Base-by-base conservation (phyloP, 768 basidiomycete genomes). In the Leucosporidium creatinivorum region DNA sequence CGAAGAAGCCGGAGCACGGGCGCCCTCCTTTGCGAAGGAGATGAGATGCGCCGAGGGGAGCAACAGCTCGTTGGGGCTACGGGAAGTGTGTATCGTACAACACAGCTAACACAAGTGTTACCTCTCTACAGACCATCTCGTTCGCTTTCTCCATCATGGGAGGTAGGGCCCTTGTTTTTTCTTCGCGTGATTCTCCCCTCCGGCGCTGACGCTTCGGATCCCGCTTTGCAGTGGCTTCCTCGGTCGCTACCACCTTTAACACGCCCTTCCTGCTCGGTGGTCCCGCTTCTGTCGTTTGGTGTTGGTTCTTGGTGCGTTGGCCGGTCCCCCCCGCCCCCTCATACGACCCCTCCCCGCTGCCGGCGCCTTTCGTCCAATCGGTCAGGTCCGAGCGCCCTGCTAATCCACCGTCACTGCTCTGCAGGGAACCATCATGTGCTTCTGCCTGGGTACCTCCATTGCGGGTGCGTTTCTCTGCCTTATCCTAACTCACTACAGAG, bases 241-340 rank as follows among this genome's bases (percentile, higher is more conserved):
- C 69, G 5, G 77, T 81, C 57, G 77, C 79, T 21, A 79, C 78
- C 4, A 81, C 80, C 0, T 78, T 80, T 74, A 78, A 79, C 64
- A 80, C 80, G 1, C 80, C 80, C 1, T 67, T 81, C 52, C 56
- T 77, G 4, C 70, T 75, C 28, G 80, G 49, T n/a, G 80, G 80
- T 48, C 78, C 80, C 18, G 78, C 79, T 10, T 75, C 77, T 1
- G 79, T 80, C 17, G 77, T 80, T 1, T 80, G 80, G 80, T 78
- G 77, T 66, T 80, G 79, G 79, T 75, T 80, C 57, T 60, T 77
- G 30, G 78, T 78, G 55, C 69, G 77, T 65, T 75, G 73, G 65
- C 62, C 63, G 67, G 18, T 49, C 71, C 61, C 13, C 33, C 10
- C 33, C 33, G 33, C 33, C 33, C 33, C 33, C 33, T 33, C 33